Evolutionary conservation across 1,284 basidiomycete species (phyloP).

Genomic region (Cryptococcus sp.): DNA sequence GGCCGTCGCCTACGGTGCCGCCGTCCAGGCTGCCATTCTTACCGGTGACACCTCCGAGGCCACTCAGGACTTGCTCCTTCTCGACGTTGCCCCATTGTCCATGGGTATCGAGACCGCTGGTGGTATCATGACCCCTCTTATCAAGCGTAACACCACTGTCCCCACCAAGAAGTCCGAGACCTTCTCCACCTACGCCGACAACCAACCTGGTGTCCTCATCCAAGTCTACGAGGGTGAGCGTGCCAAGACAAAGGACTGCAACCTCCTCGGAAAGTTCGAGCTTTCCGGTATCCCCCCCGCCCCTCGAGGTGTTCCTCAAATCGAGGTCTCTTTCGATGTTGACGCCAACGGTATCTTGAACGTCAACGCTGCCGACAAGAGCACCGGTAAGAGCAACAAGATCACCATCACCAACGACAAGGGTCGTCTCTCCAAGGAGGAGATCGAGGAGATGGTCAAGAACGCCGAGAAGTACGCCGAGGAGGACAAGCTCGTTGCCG

Average conservation of each 20-base stretch:
- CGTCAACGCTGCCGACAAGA: constrained; percentile 90
- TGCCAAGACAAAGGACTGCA: constrained; percentile 99
- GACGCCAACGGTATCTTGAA: constrained; percentile 98
- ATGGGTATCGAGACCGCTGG: constrained; percentile 98
- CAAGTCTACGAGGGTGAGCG: constrained; percentile 99
- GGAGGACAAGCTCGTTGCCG: constrained; percentile 55
- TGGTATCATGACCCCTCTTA: constrained; percentile 97
- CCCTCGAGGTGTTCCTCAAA: constrained; percentile 96
- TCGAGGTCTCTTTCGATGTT: constrained; percentile 98
- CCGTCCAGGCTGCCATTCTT: constrained; percentile 94
- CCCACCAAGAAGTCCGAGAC: constrained; percentile 99
- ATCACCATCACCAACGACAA: constrained; percentile 99
- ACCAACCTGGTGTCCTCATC: constrained; percentile 98
- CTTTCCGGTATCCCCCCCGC: constrained; percentile 96
- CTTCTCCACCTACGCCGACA: constrained; percentile 99
- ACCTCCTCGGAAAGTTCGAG: constrained; percentile 98
- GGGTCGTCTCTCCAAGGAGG: constrained; percentile 96
- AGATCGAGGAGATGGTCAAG: constrained; percentile 94
- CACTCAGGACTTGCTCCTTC: constrained; percentile 92
- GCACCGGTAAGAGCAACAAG: constrained; percentile 78
- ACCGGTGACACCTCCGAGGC: constrained; percentile 98
- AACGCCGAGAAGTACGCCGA: constrained; percentile 79
- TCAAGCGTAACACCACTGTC: constrained; percentile 91
- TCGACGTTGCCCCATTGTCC: constrained; percentile 95
- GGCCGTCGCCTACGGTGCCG: constrained; percentile 93